A percentile compares a stretch with the other conserved stretches of the same genome.
Conservation (phyloP, 169 alveolate genomes). For the Eimeria necatrix region DNA sequence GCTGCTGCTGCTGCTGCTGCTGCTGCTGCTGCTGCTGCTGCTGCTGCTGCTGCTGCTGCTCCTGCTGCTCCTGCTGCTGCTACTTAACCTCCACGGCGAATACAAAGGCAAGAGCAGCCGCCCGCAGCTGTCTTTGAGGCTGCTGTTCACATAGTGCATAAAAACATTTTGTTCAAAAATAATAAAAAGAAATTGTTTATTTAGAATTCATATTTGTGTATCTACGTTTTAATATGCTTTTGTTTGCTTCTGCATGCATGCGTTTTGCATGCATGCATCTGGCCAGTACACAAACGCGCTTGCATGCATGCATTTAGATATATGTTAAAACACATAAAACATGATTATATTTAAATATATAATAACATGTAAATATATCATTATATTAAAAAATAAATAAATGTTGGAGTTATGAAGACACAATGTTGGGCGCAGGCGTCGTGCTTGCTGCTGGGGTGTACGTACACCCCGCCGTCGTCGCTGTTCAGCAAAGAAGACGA, state of each 20-base stretch:
- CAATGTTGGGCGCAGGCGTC: conserved; percentile 21
- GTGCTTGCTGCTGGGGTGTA: conserved; percentile 34
- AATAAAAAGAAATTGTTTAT: not conserved
- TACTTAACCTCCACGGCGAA: not conserved
- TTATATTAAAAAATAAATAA: not conserved
- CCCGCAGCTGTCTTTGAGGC: too few relatives aligned
- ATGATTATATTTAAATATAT: not conserved
- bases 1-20: too few relatives aligned
- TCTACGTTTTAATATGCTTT: not conserved
- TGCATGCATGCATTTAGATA: not conserved
- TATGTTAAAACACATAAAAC: not conserved
- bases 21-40: not conserved
- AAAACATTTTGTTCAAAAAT: too few relatives aligned
- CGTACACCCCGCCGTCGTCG: conserved; percentile 30
- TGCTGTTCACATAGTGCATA: too few relatives aligned
- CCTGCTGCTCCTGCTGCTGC: not conserved
- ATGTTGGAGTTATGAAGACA: not conserved
- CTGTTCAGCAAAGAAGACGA: conserved; percentile 69
- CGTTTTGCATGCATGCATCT: not conserved
- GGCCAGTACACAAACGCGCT: not conserved
- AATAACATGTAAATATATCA: not conserved
- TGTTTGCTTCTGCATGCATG: not conserved
- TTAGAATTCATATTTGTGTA: not conserved
- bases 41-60: not conserved
- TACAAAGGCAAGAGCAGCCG: not conserved